Percentiles rank a stretch among this genome's conserved stretches.
Conservation (phyloP, 1,284 basidiomycete species). For the Ustilago sp. region DNA sequence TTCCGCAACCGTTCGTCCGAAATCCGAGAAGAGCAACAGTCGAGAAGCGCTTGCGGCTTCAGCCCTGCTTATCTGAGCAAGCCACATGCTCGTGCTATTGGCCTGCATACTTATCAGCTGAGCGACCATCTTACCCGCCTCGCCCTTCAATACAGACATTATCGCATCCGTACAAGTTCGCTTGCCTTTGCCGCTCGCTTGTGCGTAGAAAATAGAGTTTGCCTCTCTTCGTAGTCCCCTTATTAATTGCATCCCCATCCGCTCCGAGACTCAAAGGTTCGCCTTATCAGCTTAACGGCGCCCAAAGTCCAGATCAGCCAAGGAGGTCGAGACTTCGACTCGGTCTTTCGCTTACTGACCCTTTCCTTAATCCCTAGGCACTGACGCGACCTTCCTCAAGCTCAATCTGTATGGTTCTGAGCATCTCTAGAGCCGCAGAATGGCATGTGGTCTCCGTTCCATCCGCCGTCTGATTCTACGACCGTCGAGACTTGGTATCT, state of each 20-base stretch:
- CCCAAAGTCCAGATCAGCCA: neutral
- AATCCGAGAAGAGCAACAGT: conserved; percentile 8
- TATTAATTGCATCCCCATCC: neutral
- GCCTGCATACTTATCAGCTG: neutral
- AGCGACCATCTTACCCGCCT: neutral
- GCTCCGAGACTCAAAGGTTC: neutral
- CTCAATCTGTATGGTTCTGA: neutral
- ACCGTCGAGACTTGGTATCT: neutral
- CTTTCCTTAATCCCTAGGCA: neutral
- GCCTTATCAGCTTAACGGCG: conserved; percentile 5
- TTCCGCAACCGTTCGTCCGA: conserved; percentile 7
- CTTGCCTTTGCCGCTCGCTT: neutral
- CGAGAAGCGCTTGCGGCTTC: conserved; percentile 19
- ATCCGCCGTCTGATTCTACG: neutral
- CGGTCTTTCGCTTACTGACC: neutral
- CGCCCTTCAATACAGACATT: neutral
- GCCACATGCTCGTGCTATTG: conserved; percentile 1
- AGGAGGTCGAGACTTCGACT: conserved; percentile 6
- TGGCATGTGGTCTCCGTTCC: neutral
- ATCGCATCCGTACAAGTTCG: neutral
- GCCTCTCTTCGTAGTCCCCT: neutral
- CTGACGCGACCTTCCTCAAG: neutral
- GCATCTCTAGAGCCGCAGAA: neutral
- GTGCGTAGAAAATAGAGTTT: neutral
- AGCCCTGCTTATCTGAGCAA: neutral